A percentile compares a stretch with the other conserved stretches of the same genome.
phyloP scores from a whole-genome alignment of 2,329 filamentous ascomycete genomes.

The Cercospora janseana region DNA sequence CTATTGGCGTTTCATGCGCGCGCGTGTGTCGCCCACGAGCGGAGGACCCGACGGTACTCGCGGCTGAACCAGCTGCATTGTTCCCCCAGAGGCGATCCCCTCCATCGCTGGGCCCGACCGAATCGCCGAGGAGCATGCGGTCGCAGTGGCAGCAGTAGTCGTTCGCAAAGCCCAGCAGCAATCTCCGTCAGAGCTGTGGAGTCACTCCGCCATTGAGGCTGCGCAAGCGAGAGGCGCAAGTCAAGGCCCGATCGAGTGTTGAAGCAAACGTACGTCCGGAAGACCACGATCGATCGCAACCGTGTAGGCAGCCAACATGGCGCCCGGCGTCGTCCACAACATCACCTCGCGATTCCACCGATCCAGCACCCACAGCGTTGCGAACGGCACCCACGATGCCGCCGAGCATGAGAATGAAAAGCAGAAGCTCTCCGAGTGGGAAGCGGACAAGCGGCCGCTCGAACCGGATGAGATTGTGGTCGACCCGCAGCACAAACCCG shows the following conservation, averaged over 20 bases:
- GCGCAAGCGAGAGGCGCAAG: too few species aligned
- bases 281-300: neutral
- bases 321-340: constrained; percentile 37
- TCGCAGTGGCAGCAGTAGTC: neutral
- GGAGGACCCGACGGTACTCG: constrained; percentile 1
- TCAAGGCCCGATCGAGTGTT: too few species aligned
- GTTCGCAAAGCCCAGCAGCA: neutral
- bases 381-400: constrained; percentile 25
- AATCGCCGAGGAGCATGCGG: constrained; percentile 15
- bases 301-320: constrained; percentile 26
- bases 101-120: constrained; percentile 2
- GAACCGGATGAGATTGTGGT: constrained; percentile 45
- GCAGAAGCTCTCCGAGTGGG: constrained; percentile 47
- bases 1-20: neutral
- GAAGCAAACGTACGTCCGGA: too few species aligned
- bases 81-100: neutral
- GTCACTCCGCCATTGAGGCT: too few species aligned
- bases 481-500: constrained; percentile 46
- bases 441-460: constrained; percentile 45
- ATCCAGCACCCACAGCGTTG: constrained; percentile 31
- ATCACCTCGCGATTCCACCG: constrained; percentile 40
- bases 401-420: constrained; percentile 49
- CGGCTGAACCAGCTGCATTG: constrained; percentile 4
- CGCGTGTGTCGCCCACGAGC: constrained; percentile 6
- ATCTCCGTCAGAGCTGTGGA: too few species aligned